Percentiles rank a stretch among this genome's conserved stretches.
These are phyloP conservation scores for Chrysopogon serrulatus DNA, from an alignment of 176 grass and related monocot genomes.

Conservation along the genomic window DNA sequence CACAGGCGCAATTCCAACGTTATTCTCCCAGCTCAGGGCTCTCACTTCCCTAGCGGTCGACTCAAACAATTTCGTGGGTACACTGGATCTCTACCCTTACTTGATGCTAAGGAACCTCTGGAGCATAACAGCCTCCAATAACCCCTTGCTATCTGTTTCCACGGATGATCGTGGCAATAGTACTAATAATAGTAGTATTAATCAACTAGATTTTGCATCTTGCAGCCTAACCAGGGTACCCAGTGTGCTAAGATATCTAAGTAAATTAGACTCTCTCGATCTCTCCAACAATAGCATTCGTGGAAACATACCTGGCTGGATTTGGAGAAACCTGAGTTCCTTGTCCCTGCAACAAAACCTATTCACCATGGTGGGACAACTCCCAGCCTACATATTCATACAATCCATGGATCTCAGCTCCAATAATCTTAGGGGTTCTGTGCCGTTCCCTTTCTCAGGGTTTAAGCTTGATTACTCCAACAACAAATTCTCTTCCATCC, in stretches of 20 bases:
- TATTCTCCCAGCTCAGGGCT: neutral
- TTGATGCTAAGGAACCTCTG: constrained; percentile 21
- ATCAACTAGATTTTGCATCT: neutral
- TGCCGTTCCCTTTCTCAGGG: neutral
- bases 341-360: constrained; percentile 36
- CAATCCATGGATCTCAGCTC: neutral
- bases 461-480: neutral
- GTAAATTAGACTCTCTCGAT: constrained; percentile 8
- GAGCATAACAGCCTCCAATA: neutral
- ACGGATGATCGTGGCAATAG: constrained; percentile 14
- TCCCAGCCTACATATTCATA: neutral
- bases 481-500: neutral
- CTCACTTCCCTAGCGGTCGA: neutral
- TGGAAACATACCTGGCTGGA: constrained; percentile 37
- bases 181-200: neutral
- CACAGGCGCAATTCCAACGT: neutral
- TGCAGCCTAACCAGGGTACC: neutral
- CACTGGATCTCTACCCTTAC: constrained; percentile 4
- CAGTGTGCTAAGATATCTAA: constrained; percentile 19
- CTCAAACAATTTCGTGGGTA: constrained; percentile 26
- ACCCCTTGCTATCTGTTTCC: neutral
- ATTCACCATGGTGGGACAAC: constrained; percentile 21
- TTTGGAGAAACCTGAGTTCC: constrained; percentile 17
- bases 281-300: constrained; percentile 49
- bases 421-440: neutral